A percentile compares a stretch with the other conserved stretches of the same genome.
Evolutionary conservation across 768 basidiomycete species (phyloP).

Genomic region (Fibroporia radiculosa): DNA sequence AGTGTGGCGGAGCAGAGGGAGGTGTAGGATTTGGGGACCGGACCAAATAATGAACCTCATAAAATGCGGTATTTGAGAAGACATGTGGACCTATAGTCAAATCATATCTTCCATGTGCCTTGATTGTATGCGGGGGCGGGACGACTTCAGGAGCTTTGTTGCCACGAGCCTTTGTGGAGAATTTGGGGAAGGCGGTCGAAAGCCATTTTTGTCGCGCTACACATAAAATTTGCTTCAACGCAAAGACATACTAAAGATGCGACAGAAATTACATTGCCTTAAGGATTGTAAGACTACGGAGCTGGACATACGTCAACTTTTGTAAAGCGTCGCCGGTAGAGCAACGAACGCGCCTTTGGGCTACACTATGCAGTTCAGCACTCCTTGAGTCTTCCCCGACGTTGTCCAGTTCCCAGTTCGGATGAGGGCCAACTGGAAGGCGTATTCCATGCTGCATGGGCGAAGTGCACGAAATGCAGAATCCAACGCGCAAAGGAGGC

Average conservation of each 20-base stretch:
- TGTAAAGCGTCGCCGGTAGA: neutral
- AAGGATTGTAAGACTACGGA: constrained; percentile 58
- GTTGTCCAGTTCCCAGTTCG: constrained; percentile 53
- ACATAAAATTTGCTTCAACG: constrained; percentile 13
- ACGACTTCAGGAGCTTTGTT: constrained; percentile 44
- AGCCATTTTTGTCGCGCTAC: constrained; percentile 71
- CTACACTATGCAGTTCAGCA: constrained; percentile 34
- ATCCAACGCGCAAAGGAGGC: no score
- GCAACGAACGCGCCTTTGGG: constrained; percentile 45
- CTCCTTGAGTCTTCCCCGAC: constrained; percentile 15
- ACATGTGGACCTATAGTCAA: constrained; percentile 70
- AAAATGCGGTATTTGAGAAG: constrained; percentile 61
- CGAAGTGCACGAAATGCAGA: no score
- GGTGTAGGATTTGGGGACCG: constrained; percentile 8
- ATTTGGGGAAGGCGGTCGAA: constrained; percentile 55
- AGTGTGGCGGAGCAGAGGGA: constrained; percentile 13
- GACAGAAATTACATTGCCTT: constrained; percentile 49
- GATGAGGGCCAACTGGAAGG: constrained; percentile 49
- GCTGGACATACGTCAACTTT: constrained; percentile 32
- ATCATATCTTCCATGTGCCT: constrained; percentile 58
- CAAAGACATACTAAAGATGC: constrained; percentile 7
- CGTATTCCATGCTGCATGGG: constrained; percentile 10
- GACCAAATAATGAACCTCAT: constrained; percentile 64
- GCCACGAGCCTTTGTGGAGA: constrained; percentile 56
- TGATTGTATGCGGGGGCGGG: constrained; percentile 61